Evolutionary conservation across 2,329 filamentous ascomycete species (phyloP).

Genomic region (Colletotrichum sp.): DNA sequence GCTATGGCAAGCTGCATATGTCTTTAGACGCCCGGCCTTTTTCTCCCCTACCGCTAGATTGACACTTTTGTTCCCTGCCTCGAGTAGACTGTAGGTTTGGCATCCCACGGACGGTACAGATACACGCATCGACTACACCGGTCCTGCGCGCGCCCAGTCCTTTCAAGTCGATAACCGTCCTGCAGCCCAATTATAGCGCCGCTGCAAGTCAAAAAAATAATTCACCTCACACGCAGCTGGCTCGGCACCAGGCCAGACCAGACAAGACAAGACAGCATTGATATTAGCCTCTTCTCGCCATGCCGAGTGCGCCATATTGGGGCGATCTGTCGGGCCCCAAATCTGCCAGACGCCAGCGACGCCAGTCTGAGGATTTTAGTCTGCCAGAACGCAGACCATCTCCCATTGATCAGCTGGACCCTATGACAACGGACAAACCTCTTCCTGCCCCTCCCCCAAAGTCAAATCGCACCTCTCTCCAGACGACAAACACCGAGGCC

Average conservation of each 20-base stretch:
- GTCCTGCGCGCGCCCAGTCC: conserved; percentile 1
- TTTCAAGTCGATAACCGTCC: conserved; percentile 1
- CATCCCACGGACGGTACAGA: conserved; percentile 4
- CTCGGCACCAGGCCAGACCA: conserved; percentile 22
- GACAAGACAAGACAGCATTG: conserved; percentile 24
- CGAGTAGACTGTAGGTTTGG: conserved; percentile 9
- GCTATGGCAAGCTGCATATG: conserved; percentile 25
- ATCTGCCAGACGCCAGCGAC: conserved; percentile 22
- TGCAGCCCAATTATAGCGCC: conserved; percentile 18
- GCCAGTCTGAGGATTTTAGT: conserved; percentile 21
- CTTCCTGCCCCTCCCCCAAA: conserved; percentile 6
- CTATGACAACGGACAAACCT: conserved; percentile 10
- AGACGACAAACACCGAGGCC: conserved; percentile 61
- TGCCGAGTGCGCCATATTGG: conserved; percentile 51
- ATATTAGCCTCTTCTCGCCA: conserved; percentile 24
- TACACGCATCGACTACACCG: background rate
- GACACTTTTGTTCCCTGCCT: background rate
- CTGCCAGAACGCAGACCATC: conserved; percentile 14
- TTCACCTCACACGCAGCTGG: background rate
- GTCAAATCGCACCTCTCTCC: conserved; percentile 57
- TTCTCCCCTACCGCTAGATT: conserved; percentile 11
- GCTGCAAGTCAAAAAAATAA: background rate
- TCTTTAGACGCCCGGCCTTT: conserved; percentile 22
- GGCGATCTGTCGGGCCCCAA: conserved; percentile 45
- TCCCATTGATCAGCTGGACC: conserved; percentile 23